phyloP scores from a whole-genome alignment of 2,329 filamentous ascomycete species.

The Pezicula rhizophila region DNA sequence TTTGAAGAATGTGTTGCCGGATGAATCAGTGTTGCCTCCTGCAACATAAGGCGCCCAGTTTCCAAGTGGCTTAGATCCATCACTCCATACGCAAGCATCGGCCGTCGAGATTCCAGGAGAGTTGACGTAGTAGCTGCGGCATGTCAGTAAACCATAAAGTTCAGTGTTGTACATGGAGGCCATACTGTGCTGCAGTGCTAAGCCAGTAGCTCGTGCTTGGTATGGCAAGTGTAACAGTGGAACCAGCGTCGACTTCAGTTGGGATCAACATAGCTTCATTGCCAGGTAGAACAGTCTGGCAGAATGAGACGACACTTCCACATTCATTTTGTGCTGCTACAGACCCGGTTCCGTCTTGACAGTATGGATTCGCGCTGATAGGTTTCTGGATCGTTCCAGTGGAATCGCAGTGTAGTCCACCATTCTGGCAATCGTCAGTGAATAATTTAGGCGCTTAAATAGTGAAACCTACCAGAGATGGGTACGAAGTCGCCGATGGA shows the following conservation, averaged over 20 bases:
- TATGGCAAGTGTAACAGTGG: constrained; percentile 53
- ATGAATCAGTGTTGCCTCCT: constrained; percentile 62
- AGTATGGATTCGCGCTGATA: constrained; percentile 62
- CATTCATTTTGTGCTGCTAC: constrained; percentile 63
- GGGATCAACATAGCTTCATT: constrained; percentile 80
- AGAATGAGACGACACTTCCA: constrained; percentile 59
- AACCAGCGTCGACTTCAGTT: constrained; percentile 53
- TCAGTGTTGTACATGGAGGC: constrained; percentile 14
- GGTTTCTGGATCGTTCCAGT: constrained; percentile 62
- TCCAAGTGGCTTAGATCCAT: constrained; percentile 52
- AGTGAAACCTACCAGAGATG: constrained; percentile 60
- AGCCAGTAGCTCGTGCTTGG: constrained; percentile 67
- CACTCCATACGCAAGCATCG: constrained; percentile 68
- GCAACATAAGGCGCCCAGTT: constrained; percentile 77
- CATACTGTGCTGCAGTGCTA: constrained; percentile 68
- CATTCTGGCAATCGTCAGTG: constrained; percentile 45
- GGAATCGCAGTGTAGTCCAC: constrained; percentile 66
- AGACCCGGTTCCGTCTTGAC: constrained; percentile 60
- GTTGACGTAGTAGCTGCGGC: constrained; percentile 67
- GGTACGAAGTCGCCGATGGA: constrained; percentile 58
- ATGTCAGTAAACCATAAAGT: constrained; percentile 15
- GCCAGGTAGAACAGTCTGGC: constrained; percentile 73
- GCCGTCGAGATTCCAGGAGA: constrained; percentile 55
- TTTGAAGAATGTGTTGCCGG: constrained; percentile 67
- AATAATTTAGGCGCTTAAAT: neutral